Percentiles rank a stretch among this genome's conserved stretches.
These are phyloP conservation scores for Colletotrichum somersetense DNA, from an alignment of 2,329 filamentous ascomycete genomes.

Conservation along the genomic window DNA sequence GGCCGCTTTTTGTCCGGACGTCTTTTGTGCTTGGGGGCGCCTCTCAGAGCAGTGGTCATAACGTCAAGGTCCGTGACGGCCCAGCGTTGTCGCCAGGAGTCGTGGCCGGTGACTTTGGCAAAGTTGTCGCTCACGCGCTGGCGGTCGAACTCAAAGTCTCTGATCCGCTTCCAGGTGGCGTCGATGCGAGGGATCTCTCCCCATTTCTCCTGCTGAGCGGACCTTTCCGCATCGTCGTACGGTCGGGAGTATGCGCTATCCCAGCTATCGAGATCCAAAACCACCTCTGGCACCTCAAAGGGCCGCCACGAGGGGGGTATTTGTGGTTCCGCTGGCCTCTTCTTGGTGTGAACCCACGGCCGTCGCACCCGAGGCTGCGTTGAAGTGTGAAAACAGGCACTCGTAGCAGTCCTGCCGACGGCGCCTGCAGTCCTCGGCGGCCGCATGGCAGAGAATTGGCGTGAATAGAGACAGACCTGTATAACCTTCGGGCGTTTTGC, in stretches of 20 bases:
- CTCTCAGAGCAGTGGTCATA: constrained; percentile 54
- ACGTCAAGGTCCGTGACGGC: constrained; percentile 59
- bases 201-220: constrained; percentile 50
- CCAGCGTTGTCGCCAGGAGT: constrained; percentile 47
- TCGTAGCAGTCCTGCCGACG: constrained; percentile 7
- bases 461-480: background rate
- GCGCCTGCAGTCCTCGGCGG: constrained; percentile 4
- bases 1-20: background rate
- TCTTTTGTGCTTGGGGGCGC: constrained; percentile 10
- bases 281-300: constrained; percentile 53
- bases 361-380: background rate
- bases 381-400: constrained; percentile 22
- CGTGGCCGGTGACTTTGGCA: constrained; percentile 27
- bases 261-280: constrained; percentile 67
- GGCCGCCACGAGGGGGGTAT: constrained; percentile 35
- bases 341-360: constrained; percentile 32
- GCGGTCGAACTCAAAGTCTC: constrained; percentile 48
- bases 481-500: constrained; percentile 5
- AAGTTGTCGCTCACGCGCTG: constrained; percentile 36
- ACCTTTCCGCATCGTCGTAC: constrained; percentile 54
- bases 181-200: constrained; percentile 43
- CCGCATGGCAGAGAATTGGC: constrained; percentile 18
- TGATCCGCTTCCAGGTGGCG: constrained; percentile 47
- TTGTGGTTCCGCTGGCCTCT: constrained; percentile 15
- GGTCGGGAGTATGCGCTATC: constrained; percentile 58